These are phyloP conservation scores for Coleophoma cylindrospora DNA, from an alignment of 2,329 filamentous ascomycete genomes.

Conservation along the genomic window DNA sequence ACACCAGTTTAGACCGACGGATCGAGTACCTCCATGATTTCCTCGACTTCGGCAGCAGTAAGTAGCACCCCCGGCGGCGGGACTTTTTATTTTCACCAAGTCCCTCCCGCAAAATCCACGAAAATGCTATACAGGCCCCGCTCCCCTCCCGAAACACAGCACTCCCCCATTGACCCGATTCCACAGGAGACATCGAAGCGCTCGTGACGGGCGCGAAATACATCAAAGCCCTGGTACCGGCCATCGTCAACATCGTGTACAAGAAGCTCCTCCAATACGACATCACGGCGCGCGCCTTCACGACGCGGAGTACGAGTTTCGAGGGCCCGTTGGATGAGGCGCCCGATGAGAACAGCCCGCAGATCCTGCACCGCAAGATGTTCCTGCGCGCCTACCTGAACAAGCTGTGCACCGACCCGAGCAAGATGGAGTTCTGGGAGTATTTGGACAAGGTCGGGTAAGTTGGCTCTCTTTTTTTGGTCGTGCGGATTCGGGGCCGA, in stretches of 20 bases:
- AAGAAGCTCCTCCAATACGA: constrained; percentile 75
- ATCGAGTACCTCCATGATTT: constrained; percentile 21
- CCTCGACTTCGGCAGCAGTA: constrained; percentile 17
- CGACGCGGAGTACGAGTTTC: constrained; percentile 54
- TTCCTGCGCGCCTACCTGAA: constrained; percentile 69
- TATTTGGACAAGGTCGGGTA: constrained; percentile 16
- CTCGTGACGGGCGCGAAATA: constrained; percentile 17
- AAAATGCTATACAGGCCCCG: background rate
- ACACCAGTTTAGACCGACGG: constrained; percentile 15
- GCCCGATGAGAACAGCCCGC: constrained; percentile 39
- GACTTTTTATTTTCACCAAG: background rate
- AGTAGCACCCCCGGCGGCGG: background rate
- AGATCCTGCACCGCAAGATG: constrained; percentile 50
- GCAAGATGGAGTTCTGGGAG: constrained; percentile 19
- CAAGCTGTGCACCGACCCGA: constrained; percentile 13
- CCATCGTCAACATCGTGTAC: constrained; percentile 79
- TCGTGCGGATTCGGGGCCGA: too few relatives aligned
- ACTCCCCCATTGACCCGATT: background rate
- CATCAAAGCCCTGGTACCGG: constrained; percentile 60
- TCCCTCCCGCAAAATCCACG: background rate
- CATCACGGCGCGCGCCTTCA: constrained; percentile 73
- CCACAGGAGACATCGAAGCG: constrained; percentile 15
- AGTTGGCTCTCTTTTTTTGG: background rate
- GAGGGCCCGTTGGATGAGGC: constrained; percentile 50
- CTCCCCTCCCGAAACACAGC: too few relatives aligned